Evolutionary conservation across 352 stramenopile genomes (phyloP).

Genomic region (Phytophthora sp.): DNA sequence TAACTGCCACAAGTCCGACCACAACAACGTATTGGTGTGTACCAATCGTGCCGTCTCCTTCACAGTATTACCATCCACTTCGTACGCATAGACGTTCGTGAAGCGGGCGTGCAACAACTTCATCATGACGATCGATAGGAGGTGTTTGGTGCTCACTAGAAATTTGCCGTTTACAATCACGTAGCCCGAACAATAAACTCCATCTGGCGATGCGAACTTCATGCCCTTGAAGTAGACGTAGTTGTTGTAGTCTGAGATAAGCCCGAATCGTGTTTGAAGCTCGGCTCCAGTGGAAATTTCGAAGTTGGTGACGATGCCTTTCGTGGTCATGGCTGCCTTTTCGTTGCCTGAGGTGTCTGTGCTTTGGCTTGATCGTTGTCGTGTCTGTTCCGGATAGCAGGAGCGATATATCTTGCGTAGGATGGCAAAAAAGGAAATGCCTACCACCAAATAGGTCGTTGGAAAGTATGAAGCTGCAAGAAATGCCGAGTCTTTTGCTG

Average conservation of each 20-base stretch:
- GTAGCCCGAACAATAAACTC: conserved; percentile 42
- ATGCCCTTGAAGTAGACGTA: conserved; percentile 46
- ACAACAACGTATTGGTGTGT: conserved; percentile 38
- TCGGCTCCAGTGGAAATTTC: conserved; percentile 33
- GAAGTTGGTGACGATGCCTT: conserved; percentile 30
- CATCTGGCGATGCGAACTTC: conserved; percentile 44
- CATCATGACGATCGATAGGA: conserved; percentile 35
- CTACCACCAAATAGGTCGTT: conserved; percentile 16
- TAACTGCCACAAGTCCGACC: conserved; percentile 28
- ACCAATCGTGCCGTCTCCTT: conserved; percentile 37
- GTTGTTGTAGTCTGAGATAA: conserved; percentile 47
- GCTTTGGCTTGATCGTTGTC: conserved; percentile 7
- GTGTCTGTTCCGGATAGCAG: conserved; percentile 16
- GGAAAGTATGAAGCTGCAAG: conserved; percentile 21
- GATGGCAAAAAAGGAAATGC: conserved; percentile 7
- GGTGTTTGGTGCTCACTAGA: conserved; percentile 35
- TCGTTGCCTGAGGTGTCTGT: conserved; percentile 15
- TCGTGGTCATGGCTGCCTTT: not conserved
- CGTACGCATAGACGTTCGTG: conserved; percentile 33
- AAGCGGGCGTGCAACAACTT: conserved; percentile 28
- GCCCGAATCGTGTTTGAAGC: conserved; percentile 30
- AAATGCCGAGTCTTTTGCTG: conserved; percentile 18
- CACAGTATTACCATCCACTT: conserved; percentile 41
- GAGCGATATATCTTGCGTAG: conserved; percentile 22
- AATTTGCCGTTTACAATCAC: conserved; percentile 46